Conservation (phyloP, 2,329 filamentous ascomycete genomes). For the Pseudocercospora vitis region DNA sequence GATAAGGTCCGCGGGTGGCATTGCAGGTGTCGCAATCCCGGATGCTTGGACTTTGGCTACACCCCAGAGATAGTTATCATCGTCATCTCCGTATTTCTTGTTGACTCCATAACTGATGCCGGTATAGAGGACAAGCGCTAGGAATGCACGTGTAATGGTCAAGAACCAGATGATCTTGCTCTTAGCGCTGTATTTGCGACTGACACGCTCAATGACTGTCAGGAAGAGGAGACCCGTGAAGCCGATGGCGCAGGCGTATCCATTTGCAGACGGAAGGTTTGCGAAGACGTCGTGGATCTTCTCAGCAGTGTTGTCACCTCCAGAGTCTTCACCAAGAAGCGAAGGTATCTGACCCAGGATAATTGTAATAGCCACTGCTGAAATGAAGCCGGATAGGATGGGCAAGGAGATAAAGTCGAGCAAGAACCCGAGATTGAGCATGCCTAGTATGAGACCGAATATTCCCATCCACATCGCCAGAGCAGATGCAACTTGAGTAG, state of each 20-base stretch:
- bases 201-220: slow-evolving; percentile 57
- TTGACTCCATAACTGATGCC: slow-evolving; percentile 65
- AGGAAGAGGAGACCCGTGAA: slow-evolving; percentile 59
- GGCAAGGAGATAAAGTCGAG: slow-evolving; percentile 67
- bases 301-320: slow-evolving; percentile 54
- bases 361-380: slow-evolving; percentile 65
- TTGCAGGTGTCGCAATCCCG: slow-evolving; percentile 53
- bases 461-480: slow-evolving; percentile 65
- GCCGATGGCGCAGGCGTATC: slow-evolving; percentile 60
- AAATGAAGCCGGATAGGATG: slow-evolving; percentile 65
- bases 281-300: slow-evolving; percentile 61
- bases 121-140: slow-evolving; percentile 62
- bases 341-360: slow-evolving; percentile 64
- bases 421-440: slow-evolving; percentile 50
- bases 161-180: slow-evolving; percentile 60
- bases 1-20: slow-evolving; percentile 52
- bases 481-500: slow-evolving; percentile 59
- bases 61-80: slow-evolving; percentile 54
- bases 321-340: slow-evolving; percentile 56
- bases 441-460: slow-evolving; percentile 59
- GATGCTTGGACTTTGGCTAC: slow-evolving; percentile 59
- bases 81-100: slow-evolving; percentile 43
- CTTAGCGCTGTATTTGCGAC: slow-evolving; percentile 59
- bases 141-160: slow-evolving; percentile 60
- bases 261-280: slow-evolving; percentile 58